These are phyloP conservation scores for Cladosporium sp. DNA, from an alignment of 2,329 filamentous ascomycete genomes.

Conservation along the genomic window DNA sequence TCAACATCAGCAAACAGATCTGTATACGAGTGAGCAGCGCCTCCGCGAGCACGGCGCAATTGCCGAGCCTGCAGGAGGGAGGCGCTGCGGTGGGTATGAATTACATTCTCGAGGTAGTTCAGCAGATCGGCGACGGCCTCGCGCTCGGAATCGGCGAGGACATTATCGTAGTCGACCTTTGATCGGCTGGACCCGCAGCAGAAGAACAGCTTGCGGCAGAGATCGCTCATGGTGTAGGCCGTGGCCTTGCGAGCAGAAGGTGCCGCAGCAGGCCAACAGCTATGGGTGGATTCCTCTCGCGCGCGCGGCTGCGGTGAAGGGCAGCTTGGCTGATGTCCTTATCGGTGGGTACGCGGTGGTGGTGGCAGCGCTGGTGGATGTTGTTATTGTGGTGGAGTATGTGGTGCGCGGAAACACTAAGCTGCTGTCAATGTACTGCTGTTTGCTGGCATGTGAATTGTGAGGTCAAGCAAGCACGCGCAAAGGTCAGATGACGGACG, in stretches of 20 bases:
- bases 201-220: slow-evolving; percentile 35
- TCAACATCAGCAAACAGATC: slow-evolving; percentile 12
- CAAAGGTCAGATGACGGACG: slow-evolving; percentile 16
- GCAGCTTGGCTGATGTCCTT: not conserved
- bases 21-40: not conserved
- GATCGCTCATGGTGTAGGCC: slow-evolving; percentile 30
- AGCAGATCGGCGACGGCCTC: slow-evolving; percentile 95
- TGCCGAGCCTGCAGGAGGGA: not conserved
- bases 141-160: slow-evolving; percentile 87
- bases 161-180: slow-evolving; percentile 46
- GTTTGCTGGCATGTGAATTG: slow-evolving; percentile 13
- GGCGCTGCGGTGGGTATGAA: slow-evolving; percentile 29
- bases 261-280: slow-evolving; percentile 21
- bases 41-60: not conserved
- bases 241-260: slow-evolving; percentile 23
- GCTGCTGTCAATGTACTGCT: slow-evolving; percentile 10
- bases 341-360: not conserved
- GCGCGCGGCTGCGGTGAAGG: slow-evolving; percentile 10
- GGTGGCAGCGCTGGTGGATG: not conserved
- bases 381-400: not conserved
- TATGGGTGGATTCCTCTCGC: slow-evolving; percentile 9
- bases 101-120: slow-evolving; percentile 93
- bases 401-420: not conserved
- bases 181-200: slow-evolving; percentile 40
- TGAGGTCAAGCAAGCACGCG: slow-evolving; percentile 7